phyloP scores from a whole-genome alignment of 495 filamentous ascomycete genomes.

The Penicillium crystallinum region DNA sequence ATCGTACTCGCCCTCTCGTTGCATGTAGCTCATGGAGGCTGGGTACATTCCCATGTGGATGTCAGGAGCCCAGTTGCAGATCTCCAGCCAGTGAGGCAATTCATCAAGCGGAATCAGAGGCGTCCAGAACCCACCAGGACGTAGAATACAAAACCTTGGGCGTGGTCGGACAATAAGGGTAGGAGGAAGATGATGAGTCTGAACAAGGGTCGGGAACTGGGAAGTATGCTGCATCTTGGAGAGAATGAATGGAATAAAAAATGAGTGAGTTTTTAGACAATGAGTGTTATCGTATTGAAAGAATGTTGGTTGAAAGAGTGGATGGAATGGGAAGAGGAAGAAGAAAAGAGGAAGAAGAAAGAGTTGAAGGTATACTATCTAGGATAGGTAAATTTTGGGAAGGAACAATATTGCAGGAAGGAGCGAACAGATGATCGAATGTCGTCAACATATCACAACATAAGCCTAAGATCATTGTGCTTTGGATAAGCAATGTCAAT shows the following conservation, averaged over 20 bases:
- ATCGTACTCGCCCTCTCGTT: slow-evolving; percentile 36
- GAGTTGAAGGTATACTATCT: neutral
- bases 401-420: neutral
- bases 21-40: slow-evolving; percentile 17
- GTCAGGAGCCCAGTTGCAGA: slow-evolving; percentile 21
- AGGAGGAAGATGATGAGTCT: neutral
- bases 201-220: neutral
- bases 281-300: slow-evolving; percentile 4
- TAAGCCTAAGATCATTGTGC: no score
- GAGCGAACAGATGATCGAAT: neutral
- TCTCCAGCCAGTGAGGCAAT: slow-evolving; percentile 33
- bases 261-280: neutral
- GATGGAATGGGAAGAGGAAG: neutral
- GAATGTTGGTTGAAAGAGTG: slow-evolving; percentile 8
- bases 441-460: neutral
- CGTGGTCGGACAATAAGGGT: slow-evolving; percentile 17
- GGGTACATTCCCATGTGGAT: slow-evolving; percentile 20
- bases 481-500: no score
- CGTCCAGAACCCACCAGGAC: slow-evolving; percentile 21
- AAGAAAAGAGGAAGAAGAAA: neutral
- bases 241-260: neutral
- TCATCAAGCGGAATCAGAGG: slow-evolving; percentile 37
- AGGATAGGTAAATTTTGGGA: neutral
- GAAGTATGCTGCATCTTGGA: slow-evolving; percentile 9
- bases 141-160: slow-evolving; percentile 32